A percentile compares a stretch with the other conserved stretches of the same genome.
Conservation (phyloP, 176 grass and related monocot genomes). For the Neostapfia colusana region DNA sequence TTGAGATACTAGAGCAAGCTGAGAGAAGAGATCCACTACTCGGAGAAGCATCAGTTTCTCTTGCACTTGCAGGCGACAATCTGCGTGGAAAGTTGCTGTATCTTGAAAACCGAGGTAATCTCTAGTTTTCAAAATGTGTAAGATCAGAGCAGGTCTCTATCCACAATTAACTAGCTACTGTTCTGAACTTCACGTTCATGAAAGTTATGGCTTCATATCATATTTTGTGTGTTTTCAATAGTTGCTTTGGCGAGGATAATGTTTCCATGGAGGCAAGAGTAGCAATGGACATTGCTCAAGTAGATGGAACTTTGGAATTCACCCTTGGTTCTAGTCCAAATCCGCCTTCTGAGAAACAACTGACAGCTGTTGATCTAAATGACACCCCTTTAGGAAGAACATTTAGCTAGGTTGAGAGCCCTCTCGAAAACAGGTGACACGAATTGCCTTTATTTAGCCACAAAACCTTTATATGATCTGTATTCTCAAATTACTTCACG, state of each 20-base stretch:
- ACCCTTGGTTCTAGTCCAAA: slow-evolving; percentile 41
- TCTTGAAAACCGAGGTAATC: slow-evolving; percentile 87
- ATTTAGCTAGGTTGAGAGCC: slow-evolving; percentile 63
- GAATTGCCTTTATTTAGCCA: not conserved
- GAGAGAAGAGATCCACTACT: slow-evolving; percentile 65
- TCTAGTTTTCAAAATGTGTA: not conserved
- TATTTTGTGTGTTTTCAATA: slow-evolving; percentile 40
- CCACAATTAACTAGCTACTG: not conserved
- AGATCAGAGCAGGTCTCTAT: not conserved
- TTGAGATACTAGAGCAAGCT: slow-evolving; percentile 80
- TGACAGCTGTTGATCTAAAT: slow-evolving; percentile 54
- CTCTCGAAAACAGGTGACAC: slow-evolving; percentile 76
- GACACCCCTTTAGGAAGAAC: slow-evolving; percentile 63
- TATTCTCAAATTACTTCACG: not conserved
- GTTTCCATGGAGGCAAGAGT: slow-evolving; percentile 76
- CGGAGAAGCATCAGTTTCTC: slow-evolving; percentile 77
- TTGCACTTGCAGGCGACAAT: slow-evolving; percentile 61
- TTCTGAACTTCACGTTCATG: not conserved
- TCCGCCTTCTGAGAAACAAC: slow-evolving; percentile 17
- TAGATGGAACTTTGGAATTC: slow-evolving; percentile 78
- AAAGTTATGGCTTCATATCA: not conserved
- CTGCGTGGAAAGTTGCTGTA: slow-evolving; percentile 61
- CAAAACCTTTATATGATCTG: not conserved
- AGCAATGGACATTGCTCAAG: slow-evolving; percentile 88
- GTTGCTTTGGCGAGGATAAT: slow-evolving; percentile 86